Evolutionary conservation across 2,329 filamentous ascomycete species (phyloP).

Genomic region (Exophiala mesophila): DNA sequence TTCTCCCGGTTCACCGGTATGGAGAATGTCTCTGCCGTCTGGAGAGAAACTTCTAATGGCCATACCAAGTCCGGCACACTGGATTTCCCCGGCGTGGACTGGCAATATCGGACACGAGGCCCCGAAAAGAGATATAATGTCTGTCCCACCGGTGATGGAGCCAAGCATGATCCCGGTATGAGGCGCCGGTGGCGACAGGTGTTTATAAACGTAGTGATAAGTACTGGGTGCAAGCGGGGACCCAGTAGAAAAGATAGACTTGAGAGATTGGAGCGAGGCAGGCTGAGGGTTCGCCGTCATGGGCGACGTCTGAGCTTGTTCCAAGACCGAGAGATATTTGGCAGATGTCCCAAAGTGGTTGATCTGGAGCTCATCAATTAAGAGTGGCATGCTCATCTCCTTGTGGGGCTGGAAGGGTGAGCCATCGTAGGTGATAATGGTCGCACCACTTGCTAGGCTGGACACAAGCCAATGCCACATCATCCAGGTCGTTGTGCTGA

Average conservation of each 20-base stretch:
- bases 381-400: conserved; percentile 72
- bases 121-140: conserved; percentile 93
- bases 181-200: conserved; percentile 48
- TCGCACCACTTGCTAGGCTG: conserved; percentile 74
- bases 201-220: conserved; percentile 81
- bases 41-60: conserved; percentile 58
- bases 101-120: conserved; percentile 73
- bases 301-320: conserved; percentile 68
- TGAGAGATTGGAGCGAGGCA: conserved; percentile 49
- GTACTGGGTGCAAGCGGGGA: conserved; percentile 89
- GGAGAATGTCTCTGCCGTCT: conserved; percentile 52
- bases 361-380: conserved; percentile 75
- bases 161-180: conserved; percentile 76
- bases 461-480: conserved; percentile 99
- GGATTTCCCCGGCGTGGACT: conserved; percentile 68
- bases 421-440: conserved; percentile 84
- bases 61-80: conserved; percentile 75
- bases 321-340: conserved; percentile 85
- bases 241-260: conserved; percentile 90
- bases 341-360: conserved; percentile 95
- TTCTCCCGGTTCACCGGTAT: conserved; percentile 70
- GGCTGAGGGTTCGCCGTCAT: conserved; percentile 43
- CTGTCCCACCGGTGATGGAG: conserved; percentile 92
- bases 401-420: conserved; percentile 80
- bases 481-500: conserved; percentile 96